Conservation (phyloP, 192 early-diverging fungal species). For the Pilobolus umbonatus region DNA sequence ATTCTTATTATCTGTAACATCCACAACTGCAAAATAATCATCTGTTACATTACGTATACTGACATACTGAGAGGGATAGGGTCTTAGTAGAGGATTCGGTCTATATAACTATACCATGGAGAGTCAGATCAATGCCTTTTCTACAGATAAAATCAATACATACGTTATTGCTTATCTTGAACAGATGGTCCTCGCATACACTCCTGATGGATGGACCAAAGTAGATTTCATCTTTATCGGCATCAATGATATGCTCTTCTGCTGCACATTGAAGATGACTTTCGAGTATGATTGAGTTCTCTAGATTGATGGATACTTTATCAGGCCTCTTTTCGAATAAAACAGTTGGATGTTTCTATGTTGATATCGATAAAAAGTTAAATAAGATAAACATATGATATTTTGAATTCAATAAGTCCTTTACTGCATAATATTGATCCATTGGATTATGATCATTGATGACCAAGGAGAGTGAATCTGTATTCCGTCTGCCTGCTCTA, state of each 20-base stretch:
- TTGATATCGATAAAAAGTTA: conserved; percentile 3
- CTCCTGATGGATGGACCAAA: conserved; percentile 23
- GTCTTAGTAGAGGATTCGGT: conserved; percentile 38
- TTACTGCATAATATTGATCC: conserved; percentile 50
- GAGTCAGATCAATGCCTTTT: neutral
- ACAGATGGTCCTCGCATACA: conserved; percentile 23
- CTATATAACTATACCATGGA: conserved; percentile 33
- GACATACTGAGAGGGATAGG: conserved; percentile 39
- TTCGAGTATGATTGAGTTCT: conserved; percentile 36
- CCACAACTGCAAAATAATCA: conserved; percentile 45
- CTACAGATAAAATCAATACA: neutral
- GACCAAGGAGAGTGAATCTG: conserved; percentile 57
- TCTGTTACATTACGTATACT: conserved; percentile 48
- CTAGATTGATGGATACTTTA: conserved; percentile 33
- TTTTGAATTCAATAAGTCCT: neutral
- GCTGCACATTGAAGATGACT: conserved; percentile 74
- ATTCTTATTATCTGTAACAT: conserved; percentile 36
- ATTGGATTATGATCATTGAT: conserved; percentile 46
- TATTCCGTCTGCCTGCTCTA: conserved; percentile 61
- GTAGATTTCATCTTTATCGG: conserved; percentile 16
- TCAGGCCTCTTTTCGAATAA: conserved; percentile 46
- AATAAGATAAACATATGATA: neutral
- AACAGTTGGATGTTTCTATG: conserved; percentile 32
- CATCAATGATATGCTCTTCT: conserved; percentile 42
- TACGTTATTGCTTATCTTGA: conserved; percentile 2